Base-by-base conservation (phyloP, 805 yeast genomes). In the Saturnispora saitoi region DNA sequence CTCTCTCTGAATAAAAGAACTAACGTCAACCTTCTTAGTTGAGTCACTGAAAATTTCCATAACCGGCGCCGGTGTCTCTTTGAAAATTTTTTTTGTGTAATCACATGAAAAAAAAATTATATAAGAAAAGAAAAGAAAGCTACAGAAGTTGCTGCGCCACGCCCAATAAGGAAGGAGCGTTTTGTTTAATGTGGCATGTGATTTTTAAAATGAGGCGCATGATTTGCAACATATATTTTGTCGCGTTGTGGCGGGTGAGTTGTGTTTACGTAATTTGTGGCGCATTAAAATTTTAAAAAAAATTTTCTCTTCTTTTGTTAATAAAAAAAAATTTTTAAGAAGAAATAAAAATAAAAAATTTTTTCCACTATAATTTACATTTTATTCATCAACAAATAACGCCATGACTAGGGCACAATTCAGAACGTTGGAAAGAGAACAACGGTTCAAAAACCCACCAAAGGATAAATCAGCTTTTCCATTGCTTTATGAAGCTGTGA, bases 391-490 rank as follows among this genome's bases (percentile, higher is more conserved):
- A 17, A 28, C 31, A 53, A 20, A 54, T 20, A 40, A 44, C 29
- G 36, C 42, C 48, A 40, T 47, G 71, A 53, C 61, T 12, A 72
- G 72, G 52, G 85, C 83, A 48, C 71, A 79, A 59, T 84, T 83
- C 62, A 75, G 78, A 63, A 93, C 99, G 41, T 72, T 93, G 58
- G 95, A 89, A 66, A 81, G 96, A 59, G 97, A 91, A 62, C 64
- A 75, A 52, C 77, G 95, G 57, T 93, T 88, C 70, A 76, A 77
- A 58, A 81, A 86, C 63, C 99, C 99, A 42, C 95, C 97, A 45
- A 82, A 79, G 68, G 95, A 86, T 60, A 77, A 84, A 63, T 74
- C 87, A 29, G 86, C 86, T 7, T 91, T 70, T 59, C 96, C 96
- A 14, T 68, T 89, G 37, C 74, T 93, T 32, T 77, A 77, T 50